Base-by-base conservation (phyloP, 2,329 filamentous ascomycete genomes). In the Onygena corvina region DNA sequence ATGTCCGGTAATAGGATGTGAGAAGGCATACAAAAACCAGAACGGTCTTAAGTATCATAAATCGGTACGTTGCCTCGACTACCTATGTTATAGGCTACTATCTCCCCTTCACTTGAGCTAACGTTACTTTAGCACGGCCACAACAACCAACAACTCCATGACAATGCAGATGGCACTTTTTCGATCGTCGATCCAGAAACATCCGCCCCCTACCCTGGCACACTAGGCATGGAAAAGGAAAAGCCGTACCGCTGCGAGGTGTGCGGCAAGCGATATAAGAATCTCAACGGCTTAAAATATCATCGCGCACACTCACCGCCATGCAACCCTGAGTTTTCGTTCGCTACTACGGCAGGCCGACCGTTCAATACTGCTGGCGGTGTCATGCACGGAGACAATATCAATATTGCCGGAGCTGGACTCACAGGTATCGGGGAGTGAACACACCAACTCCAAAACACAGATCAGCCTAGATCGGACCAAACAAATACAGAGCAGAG, bases 21-120 rank as follows among this genome's bases (percentile, higher is more conserved):
- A 96, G 67, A 98, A 98, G 74, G 90, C 92, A 0, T 98, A 98
- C 72, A 98, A 98, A 76, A 98, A 98, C 66, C 92, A 96, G 65
- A 98, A 98, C 59, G 92, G 92, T 46, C 75, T 98, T 50, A 98
- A 96, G 78, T 98, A 87, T 60, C 80, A 84, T 69, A 83, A 83
- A 69, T 72, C 76, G 62, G 76, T 79, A 70, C 68, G 75, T 71
- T 34, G 11, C 20, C 9, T 49, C 18, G n/a, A 40, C 52, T 53
- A 46, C 53, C 16, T 29, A n/a, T 6, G 4, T 27, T n/a, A n/a
- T 18, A 18, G 18, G 11, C 11, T 18, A 40, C 9, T 16, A 18
- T 9, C n/a, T 14, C 30, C 21, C 8, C 21, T 50, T 54, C 46
- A 48, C 16, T 45, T 34, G 31, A 9, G 14, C 59, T 64, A 59